Percentiles rank a stretch among this genome's conserved stretches.
Evolutionary conservation across 192 early-diverging fungal genomes (phyloP).

Genomic region (Thamnidium elegans): DNA sequence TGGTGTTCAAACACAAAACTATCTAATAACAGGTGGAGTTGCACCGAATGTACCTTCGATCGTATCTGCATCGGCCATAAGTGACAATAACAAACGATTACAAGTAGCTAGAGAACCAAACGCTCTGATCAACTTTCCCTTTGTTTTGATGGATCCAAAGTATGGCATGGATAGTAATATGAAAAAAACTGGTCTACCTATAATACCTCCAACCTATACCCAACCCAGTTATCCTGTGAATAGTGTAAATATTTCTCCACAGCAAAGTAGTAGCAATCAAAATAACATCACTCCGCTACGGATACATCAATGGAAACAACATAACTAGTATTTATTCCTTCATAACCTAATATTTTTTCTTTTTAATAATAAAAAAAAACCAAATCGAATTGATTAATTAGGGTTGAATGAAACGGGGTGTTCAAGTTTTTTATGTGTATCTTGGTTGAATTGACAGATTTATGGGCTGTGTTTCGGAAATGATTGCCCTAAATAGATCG

Average conservation of each 20-base stretch:
- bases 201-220: constrained; percentile 1
- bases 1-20: constrained; percentile 9
- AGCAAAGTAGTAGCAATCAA: background rate
- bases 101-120: background rate
- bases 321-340: background rate
- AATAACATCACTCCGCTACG: background rate
- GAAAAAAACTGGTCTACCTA: background rate
- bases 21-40: background rate
- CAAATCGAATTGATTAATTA: too few species aligned
- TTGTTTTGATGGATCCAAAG: constrained; percentile 15
- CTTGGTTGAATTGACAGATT: too few species aligned
- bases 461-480: too few species aligned
- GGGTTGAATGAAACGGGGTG: too few species aligned
- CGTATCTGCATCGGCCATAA: too few species aligned
- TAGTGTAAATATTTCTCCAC: too few species aligned
- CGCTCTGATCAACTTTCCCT: background rate
- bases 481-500: too few species aligned
- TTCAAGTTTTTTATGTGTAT: too few species aligned
- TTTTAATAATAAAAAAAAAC: too few species aligned
- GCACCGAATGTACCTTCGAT: too few species aligned
- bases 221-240: too few species aligned
- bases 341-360: too few species aligned
- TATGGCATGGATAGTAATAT: constrained; percentile 2
- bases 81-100: background rate
- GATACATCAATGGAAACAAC: constrained; percentile 16